phyloP scores from a whole-genome alignment of 768 basidiomycete species.

The Neoboletus brunneissimus region DNA sequence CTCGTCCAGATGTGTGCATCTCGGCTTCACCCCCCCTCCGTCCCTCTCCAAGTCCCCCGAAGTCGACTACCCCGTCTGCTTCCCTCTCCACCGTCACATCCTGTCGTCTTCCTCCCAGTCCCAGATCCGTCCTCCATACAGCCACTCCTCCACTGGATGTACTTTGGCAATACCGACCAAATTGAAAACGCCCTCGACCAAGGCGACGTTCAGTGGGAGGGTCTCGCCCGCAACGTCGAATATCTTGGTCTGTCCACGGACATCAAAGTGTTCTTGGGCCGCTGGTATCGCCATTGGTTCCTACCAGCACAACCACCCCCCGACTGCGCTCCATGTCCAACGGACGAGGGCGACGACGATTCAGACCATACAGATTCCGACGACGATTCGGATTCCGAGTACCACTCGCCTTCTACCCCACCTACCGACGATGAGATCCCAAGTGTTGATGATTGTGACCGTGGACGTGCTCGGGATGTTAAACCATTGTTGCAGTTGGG shows the following conservation, averaged over 20 bases:
- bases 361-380: slow-evolving; percentile 16
- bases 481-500: slow-evolving; percentile 38
- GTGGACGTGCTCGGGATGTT: slow-evolving; percentile 41
- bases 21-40: slow-evolving; percentile 18
- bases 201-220: slow-evolving; percentile 76
- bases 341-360: slow-evolving; percentile 32
- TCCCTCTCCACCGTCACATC: slow-evolving; percentile 59
- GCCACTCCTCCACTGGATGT: slow-evolving; percentile 75
- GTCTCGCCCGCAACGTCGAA: slow-evolving; percentile 84
- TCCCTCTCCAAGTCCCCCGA: slow-evolving; percentile 37
- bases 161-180: slow-evolving; percentile 65
- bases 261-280: slow-evolving; percentile 73
- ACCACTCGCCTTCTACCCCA: slow-evolving; percentile 32
- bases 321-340: slow-evolving; percentile 21
- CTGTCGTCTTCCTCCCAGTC: slow-evolving; percentile 69
- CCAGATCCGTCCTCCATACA: slow-evolving; percentile 73
- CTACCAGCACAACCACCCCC: slow-evolving; percentile 34
- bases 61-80: slow-evolving; percentile 66
- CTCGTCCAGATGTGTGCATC: slow-evolving; percentile 41
- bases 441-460: slow-evolving; percentile 37
- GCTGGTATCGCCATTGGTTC: slow-evolving; percentile 71
- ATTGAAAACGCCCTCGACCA: slow-evolving; percentile 68
- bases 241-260: slow-evolving; percentile 76
- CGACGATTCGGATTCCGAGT: slow-evolving; percentile 12
- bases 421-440: slow-evolving; percentile 40